Conservation (phyloP, 208 protist genomes). For the Wallacemonas rigidus region DNA sequence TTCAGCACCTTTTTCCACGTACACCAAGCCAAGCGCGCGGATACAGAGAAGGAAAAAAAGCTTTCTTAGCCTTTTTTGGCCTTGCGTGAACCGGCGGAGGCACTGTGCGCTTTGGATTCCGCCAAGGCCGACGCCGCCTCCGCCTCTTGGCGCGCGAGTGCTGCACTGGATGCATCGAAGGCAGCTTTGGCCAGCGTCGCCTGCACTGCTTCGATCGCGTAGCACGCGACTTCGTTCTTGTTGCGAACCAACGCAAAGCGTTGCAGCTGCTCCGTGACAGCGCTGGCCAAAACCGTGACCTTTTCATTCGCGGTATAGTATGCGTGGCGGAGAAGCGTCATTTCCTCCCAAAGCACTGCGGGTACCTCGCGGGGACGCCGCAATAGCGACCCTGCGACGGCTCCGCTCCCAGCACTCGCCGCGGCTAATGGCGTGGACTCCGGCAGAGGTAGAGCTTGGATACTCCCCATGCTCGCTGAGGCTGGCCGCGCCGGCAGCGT, state of each 20-base stretch:
- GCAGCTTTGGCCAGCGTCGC: slow-evolving; percentile 13
- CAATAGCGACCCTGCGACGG: neutral
- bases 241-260: slow-evolving; percentile 42
- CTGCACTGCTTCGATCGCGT: slow-evolving; percentile 36
- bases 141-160: slow-evolving; percentile 16
- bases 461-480: slow-evolving; percentile 15
- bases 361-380: slow-evolving; percentile 44
- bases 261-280: slow-evolving; percentile 24
- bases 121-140: neutral
- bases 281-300: slow-evolving; percentile 15
- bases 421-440: neutral
- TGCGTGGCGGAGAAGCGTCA: slow-evolving; percentile 34
- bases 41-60: too few species aligned
- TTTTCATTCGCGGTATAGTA: slow-evolving; percentile 22
- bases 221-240: slow-evolving; percentile 34
- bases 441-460: neutral
- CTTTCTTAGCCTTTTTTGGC: slow-evolving; percentile 10
- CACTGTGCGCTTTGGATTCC: slow-evolving; percentile 5
- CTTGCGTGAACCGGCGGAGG: neutral
- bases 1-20: too few species aligned
- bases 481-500: neutral
- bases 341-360: slow-evolving; percentile 46
- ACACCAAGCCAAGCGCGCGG: too few species aligned
- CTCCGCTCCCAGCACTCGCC: too few species aligned
- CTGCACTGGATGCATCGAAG: neutral